Evolutionary conservation across 768 basidiomycete genomes (phyloP), one percentile per base, ranked within the genome.

Genomic region (Russula ochroleuca): DNA sequence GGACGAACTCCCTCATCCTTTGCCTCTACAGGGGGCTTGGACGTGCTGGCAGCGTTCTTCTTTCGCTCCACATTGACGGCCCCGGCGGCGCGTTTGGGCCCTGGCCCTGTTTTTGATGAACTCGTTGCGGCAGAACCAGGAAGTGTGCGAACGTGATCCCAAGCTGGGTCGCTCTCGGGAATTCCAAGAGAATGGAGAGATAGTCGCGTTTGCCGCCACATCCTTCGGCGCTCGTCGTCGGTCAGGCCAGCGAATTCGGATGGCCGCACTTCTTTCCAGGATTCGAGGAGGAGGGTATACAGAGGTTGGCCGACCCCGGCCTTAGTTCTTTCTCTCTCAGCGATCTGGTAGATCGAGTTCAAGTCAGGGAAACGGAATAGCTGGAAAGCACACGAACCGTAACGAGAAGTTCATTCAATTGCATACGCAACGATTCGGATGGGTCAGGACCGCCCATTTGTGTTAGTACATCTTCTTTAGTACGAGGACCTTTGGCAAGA

Each of bases 231-330:
- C 50, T 85, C 82, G 2, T 74, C 54, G 33, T 82, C 80, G 3
- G 76, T 75, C 31, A 87, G 75, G 33, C 75, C 76, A 0, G 78
- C 75, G 79, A 81, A 87, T 65, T 84, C 85, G 62, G 79, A 84
- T 0, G 89, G 89, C 7, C 86, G 83, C 28, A 90, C 85, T 69
- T 90, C 85, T 38, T 77, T 77, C 88, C 88, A 91, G 3, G 82
- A 75, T 21, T 73, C 70, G 25, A 78, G 74, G 66, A 83, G 87
- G 63, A 90, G 81, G 37, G 74, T 69, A 79, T 85, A 90, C 31
- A 48, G 6, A 7, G 64, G 38, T 38, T 65, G 64, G 33, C 64
- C 59, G 8, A 45, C 49, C 17, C 37, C 38, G 4, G 45, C 28
- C 41, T 55, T 64, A n/a, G 55, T 25, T 23, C 59, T 56, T 52